These are phyloP conservation scores for Trifolium dubium DNA, from an alignment of 306 rosid genomes.

Conservation along the genomic window DNA sequence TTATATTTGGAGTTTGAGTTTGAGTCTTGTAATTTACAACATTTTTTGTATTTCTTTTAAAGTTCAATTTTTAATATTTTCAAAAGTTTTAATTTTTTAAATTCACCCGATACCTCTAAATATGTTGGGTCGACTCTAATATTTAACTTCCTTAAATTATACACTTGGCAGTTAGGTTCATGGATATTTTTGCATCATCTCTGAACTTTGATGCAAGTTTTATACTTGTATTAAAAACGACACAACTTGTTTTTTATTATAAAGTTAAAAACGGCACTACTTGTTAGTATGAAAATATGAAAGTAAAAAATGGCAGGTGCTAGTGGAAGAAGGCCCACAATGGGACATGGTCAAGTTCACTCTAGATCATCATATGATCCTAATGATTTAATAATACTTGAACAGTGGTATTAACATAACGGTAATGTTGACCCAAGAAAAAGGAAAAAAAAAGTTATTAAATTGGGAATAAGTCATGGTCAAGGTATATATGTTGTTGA, in stretches of 20 bases:
- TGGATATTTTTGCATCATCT: slow-evolving; percentile 16
- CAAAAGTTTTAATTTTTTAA: no score
- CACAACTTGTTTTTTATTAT: neutral
- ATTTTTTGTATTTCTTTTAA: no score
- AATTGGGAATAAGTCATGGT: neutral
- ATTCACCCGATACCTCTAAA: no score
- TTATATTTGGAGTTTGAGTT: no score
- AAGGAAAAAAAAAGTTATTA: neutral
- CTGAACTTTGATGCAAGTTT: neutral
- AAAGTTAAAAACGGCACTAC: neutral
- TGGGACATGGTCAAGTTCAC: neutral
- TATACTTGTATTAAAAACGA: neutral
- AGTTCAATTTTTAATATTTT: no score
- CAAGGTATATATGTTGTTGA: neutral
- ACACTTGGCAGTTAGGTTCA: neutral
- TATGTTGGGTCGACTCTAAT: no score
- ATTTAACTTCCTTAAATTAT: neutral
- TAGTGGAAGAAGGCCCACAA: neutral
- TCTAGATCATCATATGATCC: neutral
- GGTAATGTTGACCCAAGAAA: neutral
- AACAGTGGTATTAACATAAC: neutral
- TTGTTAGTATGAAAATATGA: neutral
- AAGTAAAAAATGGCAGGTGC: neutral
- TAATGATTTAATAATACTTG: neutral
- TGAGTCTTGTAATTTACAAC: no score